Percentiles rank a stretch among this genome's conserved stretches.
Conservation (phyloP, 306 rosid species). For the Begonia masoniana region DNA sequence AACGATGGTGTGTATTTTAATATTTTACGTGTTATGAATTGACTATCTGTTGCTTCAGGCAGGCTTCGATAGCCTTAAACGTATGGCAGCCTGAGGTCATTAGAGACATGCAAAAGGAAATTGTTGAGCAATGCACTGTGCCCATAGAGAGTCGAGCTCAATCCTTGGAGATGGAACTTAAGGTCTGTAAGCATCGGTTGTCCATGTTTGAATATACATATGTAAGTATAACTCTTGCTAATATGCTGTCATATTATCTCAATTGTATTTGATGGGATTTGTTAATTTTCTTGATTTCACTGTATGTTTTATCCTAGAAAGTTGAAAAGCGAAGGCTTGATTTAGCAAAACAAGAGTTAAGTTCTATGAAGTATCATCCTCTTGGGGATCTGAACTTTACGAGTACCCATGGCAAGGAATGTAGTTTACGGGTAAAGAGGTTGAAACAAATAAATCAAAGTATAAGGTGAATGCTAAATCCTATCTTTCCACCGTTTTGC, state of each 20-base stretch:
- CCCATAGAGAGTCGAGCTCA: slow-evolving; percentile 39
- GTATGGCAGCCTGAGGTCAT: slow-evolving; percentile 82
- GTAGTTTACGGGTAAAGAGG: slow-evolving; percentile 27
- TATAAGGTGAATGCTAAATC: no score
- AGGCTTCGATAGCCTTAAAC: slow-evolving; percentile 69
- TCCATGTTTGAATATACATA: slow-evolving; percentile 34
- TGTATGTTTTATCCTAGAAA: slow-evolving; percentile 27
- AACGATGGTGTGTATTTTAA: no score
- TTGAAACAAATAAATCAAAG: background rate
- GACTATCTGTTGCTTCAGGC: slow-evolving; percentile 19
- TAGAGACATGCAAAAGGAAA: slow-evolving; percentile 37
- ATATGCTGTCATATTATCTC: background rate
- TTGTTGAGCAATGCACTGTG: slow-evolving; percentile 45
- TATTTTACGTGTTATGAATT: no score
- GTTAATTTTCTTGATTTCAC: background rate
- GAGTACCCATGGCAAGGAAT: slow-evolving; percentile 12
- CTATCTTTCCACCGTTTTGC: no score
- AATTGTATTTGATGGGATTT: background rate
- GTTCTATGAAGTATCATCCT: slow-evolving; percentile 61
- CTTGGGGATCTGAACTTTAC: slow-evolving; percentile 16
- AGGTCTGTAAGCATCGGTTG: slow-evolving; percentile 46
- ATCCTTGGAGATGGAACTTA: slow-evolving; percentile 46
- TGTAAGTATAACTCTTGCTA: slow-evolving; percentile 33
- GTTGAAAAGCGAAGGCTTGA: slow-evolving; percentile 48
- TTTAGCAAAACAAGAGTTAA: slow-evolving; percentile 45